Percentiles rank a stretch among this genome's conserved stretches.
Conservation (phyloP, 129 eudicot genomes). For the Sambucus nigra region DNA sequence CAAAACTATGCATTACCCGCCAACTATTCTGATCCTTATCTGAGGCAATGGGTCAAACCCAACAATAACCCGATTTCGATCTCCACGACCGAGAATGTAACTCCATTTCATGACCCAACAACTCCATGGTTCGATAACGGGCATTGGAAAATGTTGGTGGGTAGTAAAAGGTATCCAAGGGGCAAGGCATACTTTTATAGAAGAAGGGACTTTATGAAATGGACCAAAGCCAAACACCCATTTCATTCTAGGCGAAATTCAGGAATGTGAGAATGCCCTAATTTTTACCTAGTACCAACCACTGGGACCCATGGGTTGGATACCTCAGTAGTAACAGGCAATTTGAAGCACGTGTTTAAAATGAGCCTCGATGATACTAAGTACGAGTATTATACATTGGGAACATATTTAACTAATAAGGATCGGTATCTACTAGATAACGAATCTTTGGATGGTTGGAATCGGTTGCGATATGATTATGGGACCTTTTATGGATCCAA, state of each 20-base stretch:
- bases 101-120: constrained; percentile 71
- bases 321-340: constrained; percentile 21
- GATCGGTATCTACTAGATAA: constrained; percentile 47
- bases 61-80: constrained; percentile 59
- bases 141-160: constrained; percentile 45
- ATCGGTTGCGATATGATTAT: constrained; percentile 60
- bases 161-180: constrained; percentile 28
- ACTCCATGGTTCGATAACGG: constrained; percentile 66
- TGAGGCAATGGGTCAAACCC: constrained; percentile 64
- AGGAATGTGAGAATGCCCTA: constrained; percentile 88
- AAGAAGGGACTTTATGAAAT: constrained; percentile 50
- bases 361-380: constrained; percentile 61
- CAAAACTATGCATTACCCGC: constrained; percentile 77
- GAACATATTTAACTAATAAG: constrained; percentile 29
- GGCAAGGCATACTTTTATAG: constrained; percentile 51
- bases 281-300: constrained; percentile 52
- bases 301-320: constrained; percentile 35
- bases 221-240: constrained; percentile 49
- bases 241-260: constrained; percentile 43
- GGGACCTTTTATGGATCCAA: constrained; percentile 88
- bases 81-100: constrained; percentile 27
- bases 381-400: constrained; percentile 66
- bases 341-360: constrained; percentile 53
- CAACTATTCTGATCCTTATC: constrained; percentile 52
- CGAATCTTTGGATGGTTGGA: constrained; percentile 51